A percentile compares a stretch with the other conserved stretches of the same genome.
Evolutionary conservation across 2,329 filamentous ascomycete genomes (phyloP).

Genomic region (Endocalyx cinctus): DNA sequence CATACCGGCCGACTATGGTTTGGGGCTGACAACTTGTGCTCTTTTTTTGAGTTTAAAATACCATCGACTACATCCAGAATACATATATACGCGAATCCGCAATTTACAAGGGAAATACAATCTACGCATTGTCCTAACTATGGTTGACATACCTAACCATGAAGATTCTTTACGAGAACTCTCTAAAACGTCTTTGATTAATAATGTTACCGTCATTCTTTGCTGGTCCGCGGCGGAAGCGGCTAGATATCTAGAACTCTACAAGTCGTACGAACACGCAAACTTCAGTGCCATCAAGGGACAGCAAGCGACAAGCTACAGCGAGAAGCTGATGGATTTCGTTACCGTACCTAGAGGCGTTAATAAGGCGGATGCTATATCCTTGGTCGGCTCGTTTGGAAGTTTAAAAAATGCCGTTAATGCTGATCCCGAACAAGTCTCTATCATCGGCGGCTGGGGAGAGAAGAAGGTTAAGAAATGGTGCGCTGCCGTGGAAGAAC

Average conservation of each 20-base stretch:
- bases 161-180: constrained; percentile 86
- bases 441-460: constrained; percentile 85
- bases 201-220: constrained; percentile 85
- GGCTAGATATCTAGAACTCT: constrained; percentile 87
- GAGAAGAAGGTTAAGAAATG: constrained; percentile 90
- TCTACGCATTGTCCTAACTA: constrained; percentile 77
- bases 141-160: constrained; percentile 95
- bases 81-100: constrained; percentile 91
- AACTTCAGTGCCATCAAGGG: constrained; percentile 76
- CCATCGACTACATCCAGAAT: constrained; percentile 93
- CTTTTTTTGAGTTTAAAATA: constrained; percentile 95
- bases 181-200: constrained; percentile 86
- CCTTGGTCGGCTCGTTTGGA: constrained; percentile 86
- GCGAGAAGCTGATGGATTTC: constrained; percentile 85
- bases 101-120: constrained; percentile 80
- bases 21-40: constrained; percentile 83
- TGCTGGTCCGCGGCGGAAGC: constrained; percentile 95
- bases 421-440: constrained; percentile 79
- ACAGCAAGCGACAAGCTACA: constrained; percentile 77
- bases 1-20: constrained; percentile 88
- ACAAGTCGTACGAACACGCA: constrained; percentile 90
- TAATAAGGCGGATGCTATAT: constrained; percentile 92
- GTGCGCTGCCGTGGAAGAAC: constrained; percentile 76
- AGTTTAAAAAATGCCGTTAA: constrained; percentile 84
- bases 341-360: constrained; percentile 84